phyloP scores from a whole-genome alignment of 2,329 filamentous ascomycete genomes.

The Neoarthrinium moseri region DNA sequence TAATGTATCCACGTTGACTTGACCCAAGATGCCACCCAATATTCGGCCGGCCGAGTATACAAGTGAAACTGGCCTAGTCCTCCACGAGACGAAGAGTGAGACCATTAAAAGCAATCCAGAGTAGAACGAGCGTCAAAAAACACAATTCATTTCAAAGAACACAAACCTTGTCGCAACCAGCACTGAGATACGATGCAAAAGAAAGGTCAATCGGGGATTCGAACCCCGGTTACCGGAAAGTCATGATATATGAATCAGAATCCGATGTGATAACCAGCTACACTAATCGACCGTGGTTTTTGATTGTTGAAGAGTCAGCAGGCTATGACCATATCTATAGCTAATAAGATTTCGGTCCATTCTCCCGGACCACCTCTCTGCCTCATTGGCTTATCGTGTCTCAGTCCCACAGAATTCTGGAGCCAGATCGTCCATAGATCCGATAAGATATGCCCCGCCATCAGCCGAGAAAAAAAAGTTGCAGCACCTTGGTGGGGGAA shows the following conservation, averaged over 20 bases:
- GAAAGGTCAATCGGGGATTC: constrained; percentile 10
- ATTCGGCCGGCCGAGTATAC: too few species aligned
- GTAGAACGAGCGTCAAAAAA: not conserved
- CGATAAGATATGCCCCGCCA: constrained; percentile 8
- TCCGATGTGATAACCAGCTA: constrained; percentile 12
- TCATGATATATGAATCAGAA: constrained; percentile 4
- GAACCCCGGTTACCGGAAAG: constrained; percentile 10
- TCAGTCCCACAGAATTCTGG: too few species aligned
- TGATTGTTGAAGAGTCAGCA: not conserved
- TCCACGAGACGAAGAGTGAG: too few species aligned
- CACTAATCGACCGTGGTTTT: constrained; percentile 3
- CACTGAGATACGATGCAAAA: not conserved
- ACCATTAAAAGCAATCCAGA: too few species aligned
- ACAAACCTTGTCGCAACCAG: not conserved
- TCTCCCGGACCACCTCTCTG: too few species aligned
- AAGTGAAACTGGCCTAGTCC: too few species aligned
- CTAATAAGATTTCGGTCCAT: not conserved
- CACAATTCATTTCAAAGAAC: not conserved
- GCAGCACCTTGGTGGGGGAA: constrained; percentile 2
- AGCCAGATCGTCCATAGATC: too few species aligned
- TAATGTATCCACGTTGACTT: too few species aligned
- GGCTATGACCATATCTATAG: not conserved
- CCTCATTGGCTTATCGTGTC: too few species aligned
- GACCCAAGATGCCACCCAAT: too few species aligned
- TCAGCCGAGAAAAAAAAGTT: constrained; percentile 5